Evolutionary conservation across 2,329 filamentous ascomycete species (phyloP), one percentile per base, ranked within the genome.

Genomic region (Fusarium guadeloupense): DNA sequence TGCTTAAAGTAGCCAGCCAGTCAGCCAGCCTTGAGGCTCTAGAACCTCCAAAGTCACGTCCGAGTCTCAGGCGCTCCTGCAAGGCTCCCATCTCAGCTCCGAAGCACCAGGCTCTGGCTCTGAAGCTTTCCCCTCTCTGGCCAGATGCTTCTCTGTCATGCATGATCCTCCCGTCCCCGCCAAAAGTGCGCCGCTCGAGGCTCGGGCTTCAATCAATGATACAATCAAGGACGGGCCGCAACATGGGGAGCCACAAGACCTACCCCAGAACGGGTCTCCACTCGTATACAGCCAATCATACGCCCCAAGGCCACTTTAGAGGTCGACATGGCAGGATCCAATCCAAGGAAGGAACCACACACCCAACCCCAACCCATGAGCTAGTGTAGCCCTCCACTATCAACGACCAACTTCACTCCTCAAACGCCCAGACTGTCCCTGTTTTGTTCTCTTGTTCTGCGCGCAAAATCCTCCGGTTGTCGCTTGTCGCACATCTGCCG

Each of bases 271-370:
- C 44, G 12, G 31, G 42, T 50, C 62, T 57, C 64, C 53, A 38
- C 50, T 58, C 55, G 35, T 33, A 56, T 9, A 23, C 59, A 62
- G 60, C 74, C 73, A 75, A 75, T 75, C 70, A 73, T 71, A 69
- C 73, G 69, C 62, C 66, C 64, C 62, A 21, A 56, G 46, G 26
- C 30, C 41, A 34, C 39, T 28, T 54, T 30, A 49, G 37, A 46
- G 54, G 44, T 46, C 21, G 31, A 31, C 64, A 56, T 41, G 43
- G 42, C 59, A 62, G 62, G 50, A 49, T 52, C 35, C 65, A 59
- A 44, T 52, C 41, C 65, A 57, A 54, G 61, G 53, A 56, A 62
- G 49, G 41, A 43, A 54, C 54, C 62, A 66, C 66, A 69, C 66
- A 28, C 45, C 57, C 59, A 66, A 62, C 50, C 56, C 54, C 62